Percentiles rank a stretch among this genome's conserved stretches.
phyloP scores from a whole-genome alignment of 2,329 filamentous ascomycete species.

The Ascochyta viciae-villosae region DNA sequence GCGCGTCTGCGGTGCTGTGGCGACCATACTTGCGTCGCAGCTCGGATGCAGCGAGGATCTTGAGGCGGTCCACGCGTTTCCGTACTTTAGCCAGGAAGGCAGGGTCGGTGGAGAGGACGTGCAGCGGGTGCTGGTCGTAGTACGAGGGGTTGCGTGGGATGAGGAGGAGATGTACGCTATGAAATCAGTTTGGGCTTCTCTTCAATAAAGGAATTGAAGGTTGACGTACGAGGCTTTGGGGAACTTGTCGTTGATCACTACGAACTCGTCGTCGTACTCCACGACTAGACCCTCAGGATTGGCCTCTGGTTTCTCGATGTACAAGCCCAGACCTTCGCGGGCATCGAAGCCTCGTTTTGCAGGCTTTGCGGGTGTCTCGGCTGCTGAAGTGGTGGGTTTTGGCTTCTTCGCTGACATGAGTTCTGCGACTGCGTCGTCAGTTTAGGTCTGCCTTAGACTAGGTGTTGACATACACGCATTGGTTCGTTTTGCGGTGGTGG shows the following conservation, averaged over 20 bases:
- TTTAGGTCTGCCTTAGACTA: slow-evolving; percentile 17
- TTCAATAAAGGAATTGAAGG: not conserved
- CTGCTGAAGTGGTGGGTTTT: slow-evolving; percentile 30
- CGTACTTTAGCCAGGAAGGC: slow-evolving; percentile 71
- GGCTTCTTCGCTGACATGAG: slow-evolving; percentile 54
- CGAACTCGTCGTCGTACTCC: slow-evolving; percentile 71
- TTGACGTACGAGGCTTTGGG: slow-evolving; percentile 68
- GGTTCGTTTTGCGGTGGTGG: slow-evolving; percentile 32
- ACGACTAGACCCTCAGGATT: slow-evolving; percentile 68
- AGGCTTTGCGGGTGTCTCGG: slow-evolving; percentile 16
- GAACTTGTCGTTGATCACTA: slow-evolving; percentile 81
- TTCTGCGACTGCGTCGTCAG: slow-evolving; percentile 53
- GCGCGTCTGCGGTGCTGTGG: slow-evolving; percentile 67
- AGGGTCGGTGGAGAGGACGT: slow-evolving; percentile 71
- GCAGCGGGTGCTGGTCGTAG: slow-evolving; percentile 74
- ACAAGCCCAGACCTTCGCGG: slow-evolving; percentile 69
- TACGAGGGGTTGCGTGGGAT: slow-evolving; percentile 73
- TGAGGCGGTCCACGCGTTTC: slow-evolving; percentile 67
- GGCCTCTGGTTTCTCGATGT: slow-evolving; percentile 68
- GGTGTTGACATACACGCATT: slow-evolving; percentile 47
- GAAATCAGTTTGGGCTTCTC: not conserved
- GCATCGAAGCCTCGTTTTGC: slow-evolving; percentile 39
- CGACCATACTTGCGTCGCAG: slow-evolving; percentile 72
- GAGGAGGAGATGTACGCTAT: slow-evolving; percentile 84
- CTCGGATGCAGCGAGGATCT: slow-evolving; percentile 73